Base-by-base conservation (phyloP, 2,329 filamentous ascomycete genomes). In the Calonectria naviculata region DNA sequence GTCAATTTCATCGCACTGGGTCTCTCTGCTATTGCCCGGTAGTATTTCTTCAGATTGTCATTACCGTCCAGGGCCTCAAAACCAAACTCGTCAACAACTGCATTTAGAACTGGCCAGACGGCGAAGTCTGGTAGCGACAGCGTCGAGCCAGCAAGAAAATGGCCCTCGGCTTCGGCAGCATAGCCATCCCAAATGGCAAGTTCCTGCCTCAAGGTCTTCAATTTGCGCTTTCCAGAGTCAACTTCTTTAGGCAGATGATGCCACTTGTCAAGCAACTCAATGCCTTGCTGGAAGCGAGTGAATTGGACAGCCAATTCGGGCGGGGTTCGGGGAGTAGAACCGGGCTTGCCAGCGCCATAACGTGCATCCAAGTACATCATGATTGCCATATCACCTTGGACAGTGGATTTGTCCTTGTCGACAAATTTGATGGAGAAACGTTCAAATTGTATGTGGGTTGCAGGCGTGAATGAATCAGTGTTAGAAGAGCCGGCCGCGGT, bases 351-450 rank as follows among this genome's bases (percentile, higher is more conserved):
- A 0, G 73, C 70, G 2, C 85, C 85, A 71, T 91, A 86, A 15
- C 85, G 81, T 2, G 88, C 84, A 70, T 93, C 89, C 1, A 94
- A 83, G 70, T 94, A 92, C 12, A 89, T 78, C 84, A 92, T 84
- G 69, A 91, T 88, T 38, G 86, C 86, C 2, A 87, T 64, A 46
- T 88, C 85, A 6, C 90, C 89, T 9, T 87, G 80, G 0, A 89
- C 83, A 0, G 80, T 81, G 2, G 89, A 86, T 70, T 84, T 85
- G 28, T 92, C 89, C 56, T 89, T 90, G 74, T 92, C 90, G 29
- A 88, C 81, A 62, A 90, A 90, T 66, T 86, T 87, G 66, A 91
- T 81, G 17, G 74, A 75, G 8, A 67, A 26, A 17, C 47, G 73
- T 12, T 75, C 63, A 0, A 67, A 34, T 41, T 68, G 65, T 26